These are phyloP conservation scores for Penicillium paradoxum DNA, from an alignment of 495 filamentous ascomycete species.

Conservation along the genomic window DNA sequence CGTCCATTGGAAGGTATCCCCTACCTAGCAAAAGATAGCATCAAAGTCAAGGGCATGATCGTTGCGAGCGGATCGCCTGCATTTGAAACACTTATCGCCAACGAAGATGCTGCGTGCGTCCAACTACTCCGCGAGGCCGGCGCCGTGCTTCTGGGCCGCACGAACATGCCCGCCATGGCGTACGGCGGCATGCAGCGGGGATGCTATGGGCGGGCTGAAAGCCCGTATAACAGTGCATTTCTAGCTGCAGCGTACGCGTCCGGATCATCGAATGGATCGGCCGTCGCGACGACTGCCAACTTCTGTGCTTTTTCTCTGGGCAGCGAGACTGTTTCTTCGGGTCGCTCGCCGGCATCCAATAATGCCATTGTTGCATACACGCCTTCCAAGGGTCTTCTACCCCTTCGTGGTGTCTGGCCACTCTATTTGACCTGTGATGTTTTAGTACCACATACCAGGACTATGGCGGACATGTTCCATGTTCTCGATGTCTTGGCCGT, in stretches of 20 bases:
- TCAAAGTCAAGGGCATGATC: constrained; percentile 62
- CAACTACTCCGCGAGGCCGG: constrained; percentile 54
- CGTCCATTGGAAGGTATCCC: constrained; percentile 67
- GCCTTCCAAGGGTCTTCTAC: constrained; percentile 32
- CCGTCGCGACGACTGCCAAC: constrained; percentile 32
- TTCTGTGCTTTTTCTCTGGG: constrained; percentile 37
- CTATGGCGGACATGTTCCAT: constrained; percentile 26
- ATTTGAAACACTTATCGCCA: constrained; percentile 56
- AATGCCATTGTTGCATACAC: constrained; percentile 37
- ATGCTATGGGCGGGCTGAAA: constrained; percentile 34
- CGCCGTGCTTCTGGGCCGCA: constrained; percentile 57
- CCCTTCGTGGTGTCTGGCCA: constrained; percentile 33
- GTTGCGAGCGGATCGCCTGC: constrained; percentile 49
- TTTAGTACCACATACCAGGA: constrained; percentile 33
- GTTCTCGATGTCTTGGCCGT: constrained; percentile 31
- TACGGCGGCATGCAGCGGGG: constrained; percentile 40
- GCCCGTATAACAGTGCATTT: constrained; percentile 30
- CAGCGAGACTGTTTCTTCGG: constrained; percentile 36
- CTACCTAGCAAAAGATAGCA: constrained; percentile 68
- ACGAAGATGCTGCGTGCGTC: constrained; percentile 61
- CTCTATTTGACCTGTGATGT: constrained; percentile 37
- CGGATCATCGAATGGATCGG: constrained; percentile 36
- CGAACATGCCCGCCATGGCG: constrained; percentile 41
- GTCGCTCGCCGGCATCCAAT: constrained; percentile 35
- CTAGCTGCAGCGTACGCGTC: constrained; percentile 35